Percentiles rank a stretch among this genome's conserved stretches.
Conservation (phyloP, 1,139 yeast genomes). For the Geotrichum europaeum region DNA sequence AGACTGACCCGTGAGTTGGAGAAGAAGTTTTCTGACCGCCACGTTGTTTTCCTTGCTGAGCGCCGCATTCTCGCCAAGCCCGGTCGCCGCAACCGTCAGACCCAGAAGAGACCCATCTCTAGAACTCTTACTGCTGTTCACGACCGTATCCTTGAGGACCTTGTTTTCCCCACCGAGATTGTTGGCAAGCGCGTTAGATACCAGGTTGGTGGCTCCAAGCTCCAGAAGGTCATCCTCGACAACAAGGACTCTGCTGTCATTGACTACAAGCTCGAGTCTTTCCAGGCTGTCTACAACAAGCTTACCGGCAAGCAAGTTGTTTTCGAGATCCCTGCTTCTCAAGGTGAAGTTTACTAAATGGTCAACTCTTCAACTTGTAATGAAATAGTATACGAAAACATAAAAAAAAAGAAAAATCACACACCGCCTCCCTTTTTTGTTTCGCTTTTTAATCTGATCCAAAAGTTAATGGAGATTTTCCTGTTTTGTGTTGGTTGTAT, state of each 20-base stretch:
- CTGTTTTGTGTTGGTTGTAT: not conserved
- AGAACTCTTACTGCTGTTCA: conserved; percentile 99
- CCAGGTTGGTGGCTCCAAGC: conserved; percentile 98
- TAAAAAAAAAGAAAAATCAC: conserved; percentile 3
- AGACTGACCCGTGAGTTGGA: conserved; percentile 97
- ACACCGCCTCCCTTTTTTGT: conserved; percentile 1
- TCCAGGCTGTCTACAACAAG: conserved; percentile 98
- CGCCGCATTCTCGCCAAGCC: conserved; percentile 99
- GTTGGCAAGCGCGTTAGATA: conserved; percentile 99
- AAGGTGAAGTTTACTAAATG: conserved; percentile 58
- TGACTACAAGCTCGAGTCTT: conserved; percentile 98
- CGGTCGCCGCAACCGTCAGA: conserved; percentile 67
- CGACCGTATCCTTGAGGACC: conserved; percentile 97
- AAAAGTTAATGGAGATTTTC: not conserved
- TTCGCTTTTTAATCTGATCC: not conserved
- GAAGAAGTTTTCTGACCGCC: conserved; percentile 99
- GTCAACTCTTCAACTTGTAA: conserved; percentile 1
- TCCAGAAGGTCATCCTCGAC: conserved; percentile 97
- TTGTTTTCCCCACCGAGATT: conserved; percentile 99
- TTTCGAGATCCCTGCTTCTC: conserved; percentile 77
- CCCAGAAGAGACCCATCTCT: conserved; percentile 99
- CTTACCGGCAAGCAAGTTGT: conserved; percentile 99
- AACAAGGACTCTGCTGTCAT: conserved; percentile 96
- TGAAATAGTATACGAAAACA: conserved; percentile 5
- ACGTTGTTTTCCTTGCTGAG: conserved; percentile 98